Conservation (phyloP, 768 basidiomycete species). For the Trametes cingulata region DNA sequence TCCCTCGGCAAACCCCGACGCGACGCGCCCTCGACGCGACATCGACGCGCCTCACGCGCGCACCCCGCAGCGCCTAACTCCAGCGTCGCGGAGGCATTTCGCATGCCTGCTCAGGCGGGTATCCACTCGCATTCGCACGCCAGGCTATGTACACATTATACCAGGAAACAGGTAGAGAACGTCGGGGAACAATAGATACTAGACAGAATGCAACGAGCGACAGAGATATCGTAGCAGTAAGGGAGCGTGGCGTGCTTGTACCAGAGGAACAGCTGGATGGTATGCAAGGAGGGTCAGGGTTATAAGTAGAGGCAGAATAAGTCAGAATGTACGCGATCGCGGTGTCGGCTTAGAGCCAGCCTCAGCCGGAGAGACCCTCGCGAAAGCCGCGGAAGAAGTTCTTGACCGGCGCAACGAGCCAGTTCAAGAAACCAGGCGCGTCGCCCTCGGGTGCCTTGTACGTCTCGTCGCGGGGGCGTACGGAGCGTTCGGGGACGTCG, state of each 20-base stretch:
- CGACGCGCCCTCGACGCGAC: conserved; percentile 18
- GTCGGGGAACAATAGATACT: neutral
- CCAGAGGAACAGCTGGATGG: too few relatives aligned
- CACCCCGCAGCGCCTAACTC: neutral
- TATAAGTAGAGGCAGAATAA: neutral
- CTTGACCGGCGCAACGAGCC: conserved; percentile 63
- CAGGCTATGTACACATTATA: conserved; percentile 5
- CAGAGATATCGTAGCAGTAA: neutral
- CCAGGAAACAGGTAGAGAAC: neutral
- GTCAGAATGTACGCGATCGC: neutral
- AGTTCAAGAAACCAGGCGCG: conserved; percentile 50
- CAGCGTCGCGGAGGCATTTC: neutral
- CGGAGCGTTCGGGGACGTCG: conserved; percentile 42
- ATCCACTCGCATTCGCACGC: neutral
- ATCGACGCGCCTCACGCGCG: conserved; percentile 11
- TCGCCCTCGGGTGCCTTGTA: conserved; percentile 48
- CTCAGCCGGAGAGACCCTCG: conserved; percentile 37
- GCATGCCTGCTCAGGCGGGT: neutral
- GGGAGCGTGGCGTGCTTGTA: neutral
- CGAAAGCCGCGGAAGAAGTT: conserved; percentile 69
- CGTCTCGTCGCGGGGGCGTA: conserved; percentile 52
- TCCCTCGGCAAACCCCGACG: conserved; percentile 11
- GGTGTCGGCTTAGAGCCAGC: neutral
- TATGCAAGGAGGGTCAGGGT: neutral
- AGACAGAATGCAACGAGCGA: neutral